Conservation (phyloP, 2,329 filamentous ascomycete genomes). For the Metarhizium guizhouense region DNA sequence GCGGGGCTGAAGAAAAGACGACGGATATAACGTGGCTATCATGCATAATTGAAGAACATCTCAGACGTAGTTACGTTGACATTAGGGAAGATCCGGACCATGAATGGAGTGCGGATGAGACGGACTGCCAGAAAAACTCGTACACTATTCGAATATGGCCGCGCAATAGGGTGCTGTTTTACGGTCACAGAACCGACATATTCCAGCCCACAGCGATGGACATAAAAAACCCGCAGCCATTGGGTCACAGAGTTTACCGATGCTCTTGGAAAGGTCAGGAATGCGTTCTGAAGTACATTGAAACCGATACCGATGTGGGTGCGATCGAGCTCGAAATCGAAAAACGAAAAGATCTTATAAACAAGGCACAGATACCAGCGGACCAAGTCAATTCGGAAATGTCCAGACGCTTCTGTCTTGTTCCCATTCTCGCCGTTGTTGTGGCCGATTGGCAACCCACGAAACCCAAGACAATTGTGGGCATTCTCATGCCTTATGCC, state of each 20-base stretch:
- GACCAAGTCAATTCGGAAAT: no score
- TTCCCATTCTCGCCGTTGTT: background rate
- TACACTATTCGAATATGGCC: background rate
- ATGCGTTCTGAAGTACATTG: background rate
- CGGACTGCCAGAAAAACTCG: background rate
- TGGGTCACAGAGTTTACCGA: background rate
- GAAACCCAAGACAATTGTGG: background rate
- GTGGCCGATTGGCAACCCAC: background rate
- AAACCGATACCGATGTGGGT: background rate
- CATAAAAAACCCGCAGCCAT: background rate
- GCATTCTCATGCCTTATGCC: background rate
- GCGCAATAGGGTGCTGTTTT: background rate
- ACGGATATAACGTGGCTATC: background rate
- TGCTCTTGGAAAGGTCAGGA: background rate
- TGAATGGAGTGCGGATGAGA: background rate
- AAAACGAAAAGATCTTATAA: background rate
- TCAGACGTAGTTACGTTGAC: background rate
- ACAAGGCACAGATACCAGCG: background rate
- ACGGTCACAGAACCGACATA: background rate
- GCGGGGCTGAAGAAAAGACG: background rate
- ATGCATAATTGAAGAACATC: background rate
- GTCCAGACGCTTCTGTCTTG: no score
- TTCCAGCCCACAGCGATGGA: background rate
- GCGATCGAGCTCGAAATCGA: background rate
- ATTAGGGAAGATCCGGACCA: background rate